phyloP scores from a whole-genome alignment of 495 filamentous ascomycete genomes.

The Penicillium odoratum region DNA sequence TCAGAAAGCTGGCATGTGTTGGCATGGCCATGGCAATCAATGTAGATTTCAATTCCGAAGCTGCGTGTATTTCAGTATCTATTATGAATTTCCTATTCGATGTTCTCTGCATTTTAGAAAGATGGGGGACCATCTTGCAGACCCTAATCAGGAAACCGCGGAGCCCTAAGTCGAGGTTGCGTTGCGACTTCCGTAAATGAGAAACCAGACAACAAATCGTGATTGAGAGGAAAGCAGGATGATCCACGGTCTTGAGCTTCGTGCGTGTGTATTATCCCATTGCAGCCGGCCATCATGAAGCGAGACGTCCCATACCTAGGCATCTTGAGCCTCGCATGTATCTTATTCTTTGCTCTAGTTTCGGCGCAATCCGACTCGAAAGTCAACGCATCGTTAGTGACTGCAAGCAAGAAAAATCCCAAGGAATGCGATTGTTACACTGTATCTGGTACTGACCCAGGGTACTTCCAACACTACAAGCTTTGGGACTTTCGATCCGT shows the following conservation, averaged over 20 bases:
- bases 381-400: not conserved
- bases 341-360: constrained; percentile 4
- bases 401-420: constrained; percentile 12
- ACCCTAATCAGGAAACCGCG: constrained; percentile 16
- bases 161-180: constrained; percentile 14
- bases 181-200: constrained; percentile 14
- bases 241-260: not conserved
- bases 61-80: not conserved
- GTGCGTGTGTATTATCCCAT: not conserved
- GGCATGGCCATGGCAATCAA: not conserved
- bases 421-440: constrained; percentile 41
- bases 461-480: constrained; percentile 63
- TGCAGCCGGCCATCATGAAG: constrained; percentile 17
- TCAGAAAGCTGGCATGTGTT: not conserved
- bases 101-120: not conserved
- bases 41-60: not conserved
- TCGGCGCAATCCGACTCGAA: not conserved
- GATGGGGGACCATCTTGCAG: not conserved
- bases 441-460: constrained; percentile 37
- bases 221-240: not conserved
- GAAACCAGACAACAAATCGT: not conserved
- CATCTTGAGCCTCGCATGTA: constrained; percentile 5
- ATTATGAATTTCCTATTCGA: not conserved
- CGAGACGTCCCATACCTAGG: constrained; percentile 1
- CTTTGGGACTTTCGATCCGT: constrained; percentile 66